These are phyloP conservation scores for Paragyromitra xinjiangensis DNA, from an alignment of 495 filamentous ascomycete genomes.

Conservation along the genomic window DNA sequence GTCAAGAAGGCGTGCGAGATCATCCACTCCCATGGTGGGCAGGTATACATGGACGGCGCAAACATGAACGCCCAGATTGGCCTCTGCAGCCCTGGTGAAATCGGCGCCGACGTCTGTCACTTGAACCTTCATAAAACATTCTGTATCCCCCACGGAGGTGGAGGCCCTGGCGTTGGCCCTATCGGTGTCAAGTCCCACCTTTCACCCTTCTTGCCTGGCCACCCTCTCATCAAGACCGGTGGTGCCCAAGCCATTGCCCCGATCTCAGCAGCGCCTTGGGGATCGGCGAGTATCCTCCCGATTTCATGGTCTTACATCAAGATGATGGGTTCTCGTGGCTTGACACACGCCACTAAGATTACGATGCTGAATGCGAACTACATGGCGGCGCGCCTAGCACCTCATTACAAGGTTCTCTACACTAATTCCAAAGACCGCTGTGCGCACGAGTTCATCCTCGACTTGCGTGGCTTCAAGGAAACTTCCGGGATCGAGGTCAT, in stretches of 20 bases:
- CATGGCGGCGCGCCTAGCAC: conserved; percentile 88
- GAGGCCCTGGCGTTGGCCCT: conserved; percentile 93
- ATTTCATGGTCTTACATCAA: conserved; percentile 98
- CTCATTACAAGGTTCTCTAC: conserved; percentile 90
- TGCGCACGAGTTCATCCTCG: conserved; percentile 98
- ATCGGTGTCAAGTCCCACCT: conserved; percentile 92
- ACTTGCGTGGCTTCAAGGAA: conserved; percentile 86
- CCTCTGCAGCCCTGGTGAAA: conserved; percentile 94
- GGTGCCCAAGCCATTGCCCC: conserved; percentile 72
- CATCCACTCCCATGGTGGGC: conserved; percentile 87
- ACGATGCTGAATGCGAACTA: conserved; percentile 98
- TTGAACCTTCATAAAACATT: conserved; percentile 99
- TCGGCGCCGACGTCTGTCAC: conserved; percentile 98
- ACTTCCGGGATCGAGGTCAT: conserved; percentile 89
- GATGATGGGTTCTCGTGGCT: conserved; percentile 90
- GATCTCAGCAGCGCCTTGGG: conserved; percentile 87
- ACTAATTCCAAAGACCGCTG: conserved; percentile 88
- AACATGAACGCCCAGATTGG: conserved; percentile 99
- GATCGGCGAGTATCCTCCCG: conserved; percentile 90
- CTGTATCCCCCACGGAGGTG: conserved; percentile 97
- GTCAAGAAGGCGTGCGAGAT: conserved; percentile 86
- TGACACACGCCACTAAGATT: conserved; percentile 95
- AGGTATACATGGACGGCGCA: conserved; percentile 99
- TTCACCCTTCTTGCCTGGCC: conserved; percentile 78
- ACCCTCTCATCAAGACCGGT: conserved; percentile 71